These are phyloP conservation scores for Ceratocystis harringtonii DNA, from an alignment of 2,329 filamentous ascomycete genomes.

Conservation along the genomic window DNA sequence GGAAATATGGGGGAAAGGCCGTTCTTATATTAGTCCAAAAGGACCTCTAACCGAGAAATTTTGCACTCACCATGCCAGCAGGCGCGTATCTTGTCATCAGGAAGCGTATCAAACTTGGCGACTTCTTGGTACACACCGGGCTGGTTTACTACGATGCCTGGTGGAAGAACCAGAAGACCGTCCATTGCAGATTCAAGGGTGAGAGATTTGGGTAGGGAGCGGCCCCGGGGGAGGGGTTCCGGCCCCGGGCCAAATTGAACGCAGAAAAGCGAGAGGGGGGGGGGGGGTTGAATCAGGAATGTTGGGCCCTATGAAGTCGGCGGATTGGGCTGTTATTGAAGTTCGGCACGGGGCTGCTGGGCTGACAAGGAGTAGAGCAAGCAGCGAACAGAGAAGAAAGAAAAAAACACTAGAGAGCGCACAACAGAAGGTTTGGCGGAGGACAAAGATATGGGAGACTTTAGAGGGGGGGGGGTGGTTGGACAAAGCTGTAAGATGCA, in stretches of 20 bases:
- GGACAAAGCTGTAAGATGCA: background rate
- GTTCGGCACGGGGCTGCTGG: no score
- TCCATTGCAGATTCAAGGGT: slow-evolving; percentile 1
- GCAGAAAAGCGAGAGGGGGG: background rate
- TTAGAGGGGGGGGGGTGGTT: background rate
- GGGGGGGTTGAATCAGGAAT: background rate
- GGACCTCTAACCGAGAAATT: background rate
- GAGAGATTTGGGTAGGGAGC: background rate
- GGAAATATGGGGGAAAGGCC: background rate
- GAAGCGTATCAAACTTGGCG: slow-evolving; percentile 35
- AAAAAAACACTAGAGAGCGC: background rate
- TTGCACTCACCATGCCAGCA: slow-evolving; percentile 40
- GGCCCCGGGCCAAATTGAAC: slow-evolving; percentile 8
- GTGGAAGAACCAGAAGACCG: slow-evolving; percentile 34
- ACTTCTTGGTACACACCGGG: slow-evolving; percentile 38
- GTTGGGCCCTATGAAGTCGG: background rate
- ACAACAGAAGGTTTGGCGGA: background rate
- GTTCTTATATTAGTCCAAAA: background rate
- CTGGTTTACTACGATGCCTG: slow-evolving; percentile 42
- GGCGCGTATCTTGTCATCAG: slow-evolving; percentile 37
- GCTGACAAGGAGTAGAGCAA: background rate
- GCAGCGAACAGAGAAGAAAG: background rate
- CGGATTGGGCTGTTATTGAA: no score
- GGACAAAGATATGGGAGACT: background rate
- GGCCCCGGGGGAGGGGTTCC: slow-evolving; percentile 11